Conservation (phyloP, 2,329 filamentous ascomycete genomes). For the Periconia macrospinosa region DNA sequence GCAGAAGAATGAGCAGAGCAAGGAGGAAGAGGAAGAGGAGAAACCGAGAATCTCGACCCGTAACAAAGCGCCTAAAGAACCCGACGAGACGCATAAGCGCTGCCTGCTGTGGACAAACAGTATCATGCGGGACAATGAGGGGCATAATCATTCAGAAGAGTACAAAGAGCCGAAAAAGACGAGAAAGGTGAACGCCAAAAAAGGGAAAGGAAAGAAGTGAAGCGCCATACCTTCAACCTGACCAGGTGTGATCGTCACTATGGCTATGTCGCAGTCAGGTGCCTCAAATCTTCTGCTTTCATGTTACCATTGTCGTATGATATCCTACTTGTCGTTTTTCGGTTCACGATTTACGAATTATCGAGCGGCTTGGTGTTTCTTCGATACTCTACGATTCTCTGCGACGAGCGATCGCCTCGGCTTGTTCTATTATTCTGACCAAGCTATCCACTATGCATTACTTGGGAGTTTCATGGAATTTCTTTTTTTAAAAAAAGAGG, state of each 20-base stretch:
- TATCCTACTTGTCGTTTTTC: not conserved
- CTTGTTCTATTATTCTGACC: not conserved
- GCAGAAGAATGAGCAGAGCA: conserved; percentile 53
- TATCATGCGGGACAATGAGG: conserved; percentile 60
- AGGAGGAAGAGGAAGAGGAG: conserved; percentile 51
- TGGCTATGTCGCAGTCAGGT: not conserved
- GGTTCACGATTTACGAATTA: not conserved
- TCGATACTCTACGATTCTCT: not conserved
- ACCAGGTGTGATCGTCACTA: too few species aligned
- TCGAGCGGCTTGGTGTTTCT: not conserved
- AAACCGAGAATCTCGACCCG: conserved; percentile 63
- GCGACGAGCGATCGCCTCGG: not conserved
- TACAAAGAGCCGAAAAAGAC: conserved; percentile 52
- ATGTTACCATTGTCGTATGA: not conserved
- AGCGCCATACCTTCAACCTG: not conserved
- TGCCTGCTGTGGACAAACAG: conserved; percentile 69
- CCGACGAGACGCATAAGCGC: conserved; percentile 56
- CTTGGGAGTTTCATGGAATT: not conserved
- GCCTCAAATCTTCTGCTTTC: not conserved
- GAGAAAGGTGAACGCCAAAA: conserved; percentile 43
- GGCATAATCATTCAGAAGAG: conserved; percentile 62
- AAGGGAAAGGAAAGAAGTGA: conserved; percentile 30
- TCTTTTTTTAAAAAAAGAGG: not conserved
- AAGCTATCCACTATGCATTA: not conserved
- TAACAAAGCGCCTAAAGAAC: conserved; percentile 61